Conservation (phyloP, 2,329 filamentous ascomycete species). For the Knufia petricola region DNA sequence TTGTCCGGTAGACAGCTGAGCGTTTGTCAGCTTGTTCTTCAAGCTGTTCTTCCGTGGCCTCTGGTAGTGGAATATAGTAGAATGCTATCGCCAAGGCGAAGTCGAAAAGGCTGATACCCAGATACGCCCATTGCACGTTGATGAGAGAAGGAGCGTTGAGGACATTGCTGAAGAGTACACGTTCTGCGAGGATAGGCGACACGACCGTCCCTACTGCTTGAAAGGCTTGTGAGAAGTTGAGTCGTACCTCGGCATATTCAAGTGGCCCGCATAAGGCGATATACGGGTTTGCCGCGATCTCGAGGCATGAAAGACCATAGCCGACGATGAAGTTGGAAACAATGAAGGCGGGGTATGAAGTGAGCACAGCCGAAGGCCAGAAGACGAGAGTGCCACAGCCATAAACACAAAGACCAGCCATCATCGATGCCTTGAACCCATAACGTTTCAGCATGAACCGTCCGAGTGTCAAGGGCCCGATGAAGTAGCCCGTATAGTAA, state of each 20-base stretch:
- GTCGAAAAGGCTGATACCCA: conserved; percentile 53
- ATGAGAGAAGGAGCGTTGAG: conserved; percentile 44
- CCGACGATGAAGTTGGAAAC: conserved; percentile 56
- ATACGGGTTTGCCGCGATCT: conserved; percentile 53
- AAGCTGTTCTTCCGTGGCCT: conserved; percentile 52
- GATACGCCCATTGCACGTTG: conserved; percentile 56
- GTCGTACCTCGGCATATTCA: conserved; percentile 49
- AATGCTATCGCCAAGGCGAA: conserved; percentile 49
- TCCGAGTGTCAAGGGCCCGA: conserved; percentile 48
- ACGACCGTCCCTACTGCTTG: conserved; percentile 52
- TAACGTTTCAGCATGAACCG: conserved; percentile 46
- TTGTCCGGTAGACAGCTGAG: conserved; percentile 40
- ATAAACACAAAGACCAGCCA: conserved; percentile 52
- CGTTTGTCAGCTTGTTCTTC: conserved; percentile 45
- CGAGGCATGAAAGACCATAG: conserved; percentile 49
- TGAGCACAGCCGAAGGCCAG: conserved; percentile 55
- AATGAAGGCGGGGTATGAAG: conserved; percentile 51
- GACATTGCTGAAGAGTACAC: conserved; percentile 46
- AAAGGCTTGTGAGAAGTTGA: conserved; percentile 52
- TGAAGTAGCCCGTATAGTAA: conserved; percentile 50
- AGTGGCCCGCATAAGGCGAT: conserved; percentile 52
- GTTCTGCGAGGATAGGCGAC: conserved; percentile 50
- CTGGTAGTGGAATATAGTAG: conserved; percentile 53
- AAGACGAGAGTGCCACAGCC: conserved; percentile 53
- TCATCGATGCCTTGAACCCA: conserved; percentile 55